Evolutionary conservation across 2,329 filamentous ascomycete genomes (phyloP).

Genomic region (Cryphonectria japonica): DNA sequence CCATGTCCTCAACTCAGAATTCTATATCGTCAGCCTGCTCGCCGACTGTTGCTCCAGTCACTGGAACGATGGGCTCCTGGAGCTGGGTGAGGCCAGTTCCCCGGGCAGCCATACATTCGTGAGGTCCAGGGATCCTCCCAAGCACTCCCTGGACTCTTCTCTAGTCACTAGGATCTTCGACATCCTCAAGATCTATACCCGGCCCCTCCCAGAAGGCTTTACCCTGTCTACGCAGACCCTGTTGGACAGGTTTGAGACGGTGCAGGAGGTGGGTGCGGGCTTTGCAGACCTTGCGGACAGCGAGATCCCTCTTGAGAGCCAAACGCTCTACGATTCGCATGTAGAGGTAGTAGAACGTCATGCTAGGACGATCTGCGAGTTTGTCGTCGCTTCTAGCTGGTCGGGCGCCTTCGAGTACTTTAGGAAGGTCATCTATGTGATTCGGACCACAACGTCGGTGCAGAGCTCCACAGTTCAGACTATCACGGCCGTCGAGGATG

Average conservation of each 20-base stretch:
- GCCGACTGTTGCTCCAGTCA: conserved; percentile 68
- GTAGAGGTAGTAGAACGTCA: conserved; percentile 56
- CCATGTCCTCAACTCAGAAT: conserved; percentile 66
- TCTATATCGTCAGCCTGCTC: conserved; percentile 65
- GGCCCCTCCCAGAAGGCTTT: conserved; percentile 62
- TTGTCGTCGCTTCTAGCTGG: conserved; percentile 69
- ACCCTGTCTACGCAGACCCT: conserved; percentile 60
- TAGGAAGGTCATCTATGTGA: conserved; percentile 54
- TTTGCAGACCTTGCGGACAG: conserved; percentile 35
- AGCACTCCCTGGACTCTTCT: conserved; percentile 50
- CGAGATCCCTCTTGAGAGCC: conserved; percentile 43
- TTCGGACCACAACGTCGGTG: conserved; percentile 48
- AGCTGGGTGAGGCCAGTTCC: conserved; percentile 15
- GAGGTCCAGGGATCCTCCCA: conserved; percentile 36
- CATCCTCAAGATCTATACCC: conserved; percentile 58
- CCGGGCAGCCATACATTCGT: conserved; percentile 21
- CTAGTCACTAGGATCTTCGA: conserved; percentile 61
- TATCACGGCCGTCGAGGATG: conserved; percentile 50
- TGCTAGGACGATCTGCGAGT: conserved; percentile 63
- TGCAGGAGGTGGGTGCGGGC: conserved; percentile 41
- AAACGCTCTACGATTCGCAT: conserved; percentile 41
- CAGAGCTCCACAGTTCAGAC: conserved; percentile 46
- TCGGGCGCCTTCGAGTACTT: conserved; percentile 61
- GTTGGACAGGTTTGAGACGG: conserved; percentile 54
- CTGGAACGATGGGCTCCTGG: conserved; percentile 49